Base-by-base conservation (phyloP, 495 filamentous ascomycete genomes). In the Oidiodendron maius region DNA sequence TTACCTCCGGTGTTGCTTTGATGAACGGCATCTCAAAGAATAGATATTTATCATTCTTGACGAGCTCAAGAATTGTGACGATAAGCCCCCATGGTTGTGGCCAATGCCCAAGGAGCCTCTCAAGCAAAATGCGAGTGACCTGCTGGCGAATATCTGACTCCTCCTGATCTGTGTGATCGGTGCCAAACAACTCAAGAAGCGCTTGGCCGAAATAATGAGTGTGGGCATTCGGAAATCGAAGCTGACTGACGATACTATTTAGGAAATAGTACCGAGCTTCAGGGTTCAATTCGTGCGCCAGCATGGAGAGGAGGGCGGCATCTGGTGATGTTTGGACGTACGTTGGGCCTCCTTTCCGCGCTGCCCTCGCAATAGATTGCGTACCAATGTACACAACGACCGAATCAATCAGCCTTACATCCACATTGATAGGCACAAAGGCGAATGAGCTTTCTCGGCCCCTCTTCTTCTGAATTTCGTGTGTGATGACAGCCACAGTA, bases 31-130 rank as follows among this genome's bases (percentile, higher is more conserved):
- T 74, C 35, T 89, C 84, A 74, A 93, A 99, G 73, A 99, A 91
- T 56, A 80, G 77, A 58, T 88, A 90, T 57, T 78, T 85, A 36
- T 83, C 81, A 60, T 95, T 96, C 70, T 95, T 93, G 47, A 95
- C 72, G 38, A 99, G 72, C 69, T 97, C 94, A 37, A 94, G 69
- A 40, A 94, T 75, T 17, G 89, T 95, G 48, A 95, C 83, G 63
- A 96, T 87, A 34, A 97, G 66, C 13, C 93, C 93, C 93, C 93
- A 99, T 12, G 93, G 91, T 63, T 97, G 94, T 24, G 93, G 93
- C 62, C 91, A 88, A 63, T 87, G 88, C 15, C 90, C 88, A 42
- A 91, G 80, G 40, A 96, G 67, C 32, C 93, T 77, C 71, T 99
- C 93, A 4, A 96, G 65, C 36, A 97, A 67, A 36, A 96, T 81